Evolutionary conservation across 2,329 filamentous ascomycete species (phyloP), one percentile per base, ranked within the genome.

Genomic region (Diplodia sapinea): DNA sequence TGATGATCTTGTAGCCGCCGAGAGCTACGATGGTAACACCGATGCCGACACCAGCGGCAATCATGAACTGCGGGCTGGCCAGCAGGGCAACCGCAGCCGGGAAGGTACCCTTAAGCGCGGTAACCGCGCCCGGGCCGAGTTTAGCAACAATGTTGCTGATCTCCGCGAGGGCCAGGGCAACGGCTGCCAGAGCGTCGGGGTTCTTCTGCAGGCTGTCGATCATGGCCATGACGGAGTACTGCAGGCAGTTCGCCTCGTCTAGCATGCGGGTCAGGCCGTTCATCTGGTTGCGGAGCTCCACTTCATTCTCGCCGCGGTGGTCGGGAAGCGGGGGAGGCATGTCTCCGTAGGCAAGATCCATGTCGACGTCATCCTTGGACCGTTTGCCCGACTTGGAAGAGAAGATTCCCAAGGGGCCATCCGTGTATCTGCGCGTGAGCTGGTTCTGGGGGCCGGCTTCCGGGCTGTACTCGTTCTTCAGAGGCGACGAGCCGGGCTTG

Each of bases 11-110:
- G 86, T 93, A 98, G 5, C 95, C 94, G 65, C 95, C 95, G 69
- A 99, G 92, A 77, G 95, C 94, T 73, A 99, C 92, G 9, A 98
- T 89, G 0, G 95, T 98, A n/a, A 97, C 89, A 15, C 95, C 95
- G 0, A 97, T 89, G 0, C 91, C 92, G 15, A 97, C 88, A 52
- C 94, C 92, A 0, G 92, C 93, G 4, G 93, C 93, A 73, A 99
- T 97, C 70, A 97, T 87, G 76, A 99, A 99, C 75, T 99, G 93
- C 0, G 95, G 95, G 67, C 91, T 94, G 0, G 92, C 89, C 3
- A 99, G 86, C 26, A 99, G 85, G 0, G 90, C 91, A 73, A 97
- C 94, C 23, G 97, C 89, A 8, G 91, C 90, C 0, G 95, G 95
- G 47, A 93, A 94, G 23, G 89, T 89, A 49, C 88, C 85, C 79